Evolutionary conservation across 2,329 filamentous ascomycete genomes (phyloP).

Genomic region (Didymella pomorum): DNA sequence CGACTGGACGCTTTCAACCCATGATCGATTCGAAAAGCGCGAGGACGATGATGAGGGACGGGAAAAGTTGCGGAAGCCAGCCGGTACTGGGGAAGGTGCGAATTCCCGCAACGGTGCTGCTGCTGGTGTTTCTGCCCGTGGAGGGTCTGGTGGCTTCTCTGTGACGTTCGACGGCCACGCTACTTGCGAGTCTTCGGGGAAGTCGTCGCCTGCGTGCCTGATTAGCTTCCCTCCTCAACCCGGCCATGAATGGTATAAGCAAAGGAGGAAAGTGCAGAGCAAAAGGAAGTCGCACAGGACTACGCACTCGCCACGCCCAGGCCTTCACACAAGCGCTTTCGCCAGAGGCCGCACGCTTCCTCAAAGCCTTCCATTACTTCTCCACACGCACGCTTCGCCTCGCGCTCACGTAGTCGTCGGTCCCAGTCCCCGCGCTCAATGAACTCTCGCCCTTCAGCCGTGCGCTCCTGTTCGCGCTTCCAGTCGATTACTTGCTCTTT

Average conservation of each 20-base stretch:
- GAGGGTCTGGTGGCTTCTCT: not conserved
- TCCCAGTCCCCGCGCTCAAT: constrained; percentile 85
- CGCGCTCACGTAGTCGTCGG: constrained; percentile 74
- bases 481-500: constrained; percentile 88
- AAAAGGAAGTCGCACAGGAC: constrained; percentile 18
- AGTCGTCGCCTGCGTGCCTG: constrained; percentile 11
- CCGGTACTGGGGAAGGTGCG: constrained; percentile 7
- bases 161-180: not conserved
- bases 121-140: not conserved
- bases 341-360: constrained; percentile 85
- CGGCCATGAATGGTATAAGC: not conserved
- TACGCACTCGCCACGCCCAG: constrained; percentile 50
- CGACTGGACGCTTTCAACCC: constrained; percentile 15
- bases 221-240: constrained; percentile 5
- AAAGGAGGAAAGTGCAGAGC: not conserved
- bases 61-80: constrained; percentile 12
- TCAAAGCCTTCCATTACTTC: constrained; percentile 94
- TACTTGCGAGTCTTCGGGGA: not conserved
- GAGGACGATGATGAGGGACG: constrained; percentile 20
- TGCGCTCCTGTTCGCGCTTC: constrained; percentile 79
- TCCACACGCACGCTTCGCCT: constrained; percentile 83
- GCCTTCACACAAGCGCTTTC: constrained; percentile 70
- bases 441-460: constrained; percentile 84
- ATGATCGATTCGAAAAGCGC: constrained; percentile 16
- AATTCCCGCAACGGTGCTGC: constrained; percentile 5